phyloP scores from a whole-genome alignment of 768 basidiomycete species.

The Dictyophora rubrovolvata region DNA sequence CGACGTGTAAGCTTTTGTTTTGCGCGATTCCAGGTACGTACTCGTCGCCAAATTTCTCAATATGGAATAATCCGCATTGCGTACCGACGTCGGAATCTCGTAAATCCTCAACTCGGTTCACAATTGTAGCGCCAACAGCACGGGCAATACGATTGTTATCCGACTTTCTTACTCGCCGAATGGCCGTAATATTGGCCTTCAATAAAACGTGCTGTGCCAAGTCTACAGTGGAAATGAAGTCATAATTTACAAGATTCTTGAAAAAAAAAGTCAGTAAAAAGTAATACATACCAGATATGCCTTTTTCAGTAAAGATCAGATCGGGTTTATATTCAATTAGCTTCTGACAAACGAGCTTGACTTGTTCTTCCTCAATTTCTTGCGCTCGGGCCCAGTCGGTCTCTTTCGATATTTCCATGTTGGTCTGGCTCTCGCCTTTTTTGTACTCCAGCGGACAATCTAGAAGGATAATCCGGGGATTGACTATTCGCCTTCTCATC shows the following conservation, averaged over 20 bases:
- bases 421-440: constrained; percentile 97
- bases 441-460: constrained; percentile 98
- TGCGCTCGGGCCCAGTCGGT: constrained; percentile 87
- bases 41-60: constrained; percentile 98
- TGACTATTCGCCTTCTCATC: constrained; percentile 85
- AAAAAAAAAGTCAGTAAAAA: background rate
- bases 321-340: constrained; percentile 93
- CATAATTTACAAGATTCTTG: background rate
- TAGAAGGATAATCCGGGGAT: constrained; percentile 80
- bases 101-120: constrained; percentile 92
- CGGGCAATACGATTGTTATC: constrained; percentile 98
- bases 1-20: background rate
- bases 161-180: constrained; percentile 96
- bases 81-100: constrained; percentile 89
- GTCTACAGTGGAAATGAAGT: constrained; percentile 39
- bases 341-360: constrained; percentile 74
- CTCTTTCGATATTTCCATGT: constrained; percentile 95
- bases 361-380: constrained; percentile 95
- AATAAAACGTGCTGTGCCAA: constrained; percentile 86
- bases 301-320: constrained; percentile 94
- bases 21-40: constrained; percentile 17
- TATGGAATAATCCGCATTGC: constrained; percentile 88
- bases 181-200: constrained; percentile 81
- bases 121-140: constrained; percentile 91
- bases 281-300: constrained; percentile 69